Evolutionary conservation across 1,139 yeast species (phyloP).

Genomic region (Neolecta irregularis): DNA sequence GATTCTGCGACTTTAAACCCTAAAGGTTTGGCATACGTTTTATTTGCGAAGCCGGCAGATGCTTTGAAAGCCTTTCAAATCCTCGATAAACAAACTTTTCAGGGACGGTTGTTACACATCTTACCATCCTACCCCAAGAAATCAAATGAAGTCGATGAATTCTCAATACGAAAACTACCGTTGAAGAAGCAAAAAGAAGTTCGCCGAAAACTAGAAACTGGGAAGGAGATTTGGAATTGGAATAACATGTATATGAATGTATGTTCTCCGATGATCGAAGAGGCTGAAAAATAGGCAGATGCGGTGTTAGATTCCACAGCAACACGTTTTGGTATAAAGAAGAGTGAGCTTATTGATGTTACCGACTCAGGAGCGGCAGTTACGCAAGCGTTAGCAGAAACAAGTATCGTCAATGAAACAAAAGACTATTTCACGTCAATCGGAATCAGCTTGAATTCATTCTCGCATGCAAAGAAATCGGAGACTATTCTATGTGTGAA

Average conservation of each 20-base stretch:
- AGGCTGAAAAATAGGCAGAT: constrained; percentile 32
- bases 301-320: constrained; percentile 90
- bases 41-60: constrained; percentile 47
- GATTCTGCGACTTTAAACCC: constrained; percentile 83
- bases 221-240: constrained; percentile 84
- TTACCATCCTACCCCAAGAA: constrained; percentile 75
- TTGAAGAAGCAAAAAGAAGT: constrained; percentile 78
- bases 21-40: constrained; percentile 83
- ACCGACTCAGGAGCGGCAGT: constrained; percentile 80
- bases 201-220: constrained; percentile 68
- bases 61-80: constrained; percentile 62
- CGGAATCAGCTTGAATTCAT: constrained; percentile 70
- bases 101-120: constrained; percentile 83
- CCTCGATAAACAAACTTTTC: constrained; percentile 79
- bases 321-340: constrained; percentile 60
- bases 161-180: constrained; percentile 78
- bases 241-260: constrained; percentile 73
- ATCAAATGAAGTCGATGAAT: constrained; percentile 62
- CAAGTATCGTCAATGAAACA: constrained; percentile 85
- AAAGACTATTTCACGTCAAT: constrained; percentile 68
- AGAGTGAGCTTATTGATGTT: constrained; percentile 75
- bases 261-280: background rate
- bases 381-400: constrained; percentile 96
- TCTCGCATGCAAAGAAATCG: constrained; percentile 51
- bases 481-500: constrained; percentile 71